These are phyloP conservation scores for Protomyces gravidus DNA, from an alignment of 1,139 yeast species.

Conservation along the genomic window DNA sequence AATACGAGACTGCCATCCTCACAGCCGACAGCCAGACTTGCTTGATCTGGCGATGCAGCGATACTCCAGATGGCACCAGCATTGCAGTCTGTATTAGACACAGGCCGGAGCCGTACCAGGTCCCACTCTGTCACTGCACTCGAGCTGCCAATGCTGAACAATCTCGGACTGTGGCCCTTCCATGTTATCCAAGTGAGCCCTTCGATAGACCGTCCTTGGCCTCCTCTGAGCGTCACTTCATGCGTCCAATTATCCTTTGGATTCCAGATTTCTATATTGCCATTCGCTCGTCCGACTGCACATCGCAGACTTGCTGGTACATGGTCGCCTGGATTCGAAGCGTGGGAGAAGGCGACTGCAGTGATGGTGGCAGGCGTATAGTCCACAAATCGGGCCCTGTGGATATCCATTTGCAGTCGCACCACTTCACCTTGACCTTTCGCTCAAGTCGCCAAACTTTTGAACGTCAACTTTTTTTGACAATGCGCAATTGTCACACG, in stretches of 20 bases:
- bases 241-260: constrained; percentile 62
- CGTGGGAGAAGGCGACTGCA: constrained; percentile 72
- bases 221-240: constrained; percentile 60
- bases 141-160: constrained; percentile 92
- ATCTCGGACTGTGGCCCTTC: constrained; percentile 51
- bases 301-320: constrained; percentile 56
- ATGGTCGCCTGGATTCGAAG: constrained; percentile 46
- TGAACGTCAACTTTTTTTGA: too few relatives aligned
- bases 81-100: constrained; percentile 77
- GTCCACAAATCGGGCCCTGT: constrained; percentile 90
- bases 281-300: constrained; percentile 91
- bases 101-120: constrained; percentile 64
- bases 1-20: constrained; percentile 90
- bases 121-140: constrained; percentile 93
- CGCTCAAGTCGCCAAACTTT: too few relatives aligned
- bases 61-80: constrained; percentile 94
- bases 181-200: constrained; percentile 69
- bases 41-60: constrained; percentile 58
- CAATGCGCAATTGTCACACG: too few relatives aligned
- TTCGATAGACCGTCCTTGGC: constrained; percentile 78
- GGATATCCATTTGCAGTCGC: constrained; percentile 82
- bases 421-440: too few relatives aligned
- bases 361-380: constrained; percentile 82
- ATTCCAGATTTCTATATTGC: constrained; percentile 95
- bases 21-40: constrained; percentile 81